Evolutionary conservation across 805 yeast genomes (phyloP), one percentile per base, ranked within the genome.

Genomic region (Candida silvicultrix): DNA sequence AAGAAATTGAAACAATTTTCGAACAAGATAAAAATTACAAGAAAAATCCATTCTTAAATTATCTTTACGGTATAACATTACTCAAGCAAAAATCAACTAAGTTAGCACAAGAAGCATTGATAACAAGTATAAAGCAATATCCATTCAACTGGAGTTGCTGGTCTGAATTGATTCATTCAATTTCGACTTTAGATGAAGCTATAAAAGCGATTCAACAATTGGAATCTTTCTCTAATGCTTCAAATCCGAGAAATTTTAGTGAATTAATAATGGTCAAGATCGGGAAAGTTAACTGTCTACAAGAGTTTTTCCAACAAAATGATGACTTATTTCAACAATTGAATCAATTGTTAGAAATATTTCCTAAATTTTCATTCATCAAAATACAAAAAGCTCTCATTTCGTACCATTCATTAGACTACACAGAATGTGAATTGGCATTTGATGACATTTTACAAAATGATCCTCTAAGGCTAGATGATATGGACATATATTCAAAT

Each of bases 141-240:
- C 96, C 97, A 0, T 85, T 74, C 62, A 92, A 92, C 62, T 94
- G 99, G 99, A 78, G 90, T 45, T 85, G 94, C 48, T 94, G 97
- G 97, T 73, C 75, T 47, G 97, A 92, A 59, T 69, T 94, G 36
- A 67, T 80, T 12, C 68, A 78, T 4, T 79, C 87, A 44, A 65
- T 88, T 25, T 64, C 77, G 8, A 74, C 79, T 28, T 72, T 80
- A 45, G 85, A 83, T 49, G 86, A 85, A 45, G 83, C 88, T 0
- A 47, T 68, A 41, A 35, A 43, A 19, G 39, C 56, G 45, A 31
- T 53, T 16, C 41, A 56, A 7, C 55, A 59, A 37, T 43, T 70
- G 2, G 45, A 43, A 14, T 16, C 8, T 37, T 37, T 20, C 46
- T 18, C 59, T 56, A 44, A 46, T 65, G 20, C 69, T 69, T 74